Base-by-base conservation (phyloP, 73 alveolate species). In the Blepharisma japonicum region DNA sequence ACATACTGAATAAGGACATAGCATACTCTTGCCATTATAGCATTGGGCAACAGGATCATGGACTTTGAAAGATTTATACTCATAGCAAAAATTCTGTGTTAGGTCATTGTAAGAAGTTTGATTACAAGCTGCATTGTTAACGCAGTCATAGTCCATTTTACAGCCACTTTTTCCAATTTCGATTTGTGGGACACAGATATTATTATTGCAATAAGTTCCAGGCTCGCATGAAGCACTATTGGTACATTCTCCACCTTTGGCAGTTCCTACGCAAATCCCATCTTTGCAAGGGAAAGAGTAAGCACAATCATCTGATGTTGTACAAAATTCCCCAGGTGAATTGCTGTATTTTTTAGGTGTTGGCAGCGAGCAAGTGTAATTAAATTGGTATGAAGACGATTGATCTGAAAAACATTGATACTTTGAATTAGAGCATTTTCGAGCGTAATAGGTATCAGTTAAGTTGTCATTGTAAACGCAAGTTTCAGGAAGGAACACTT, bases 131-230 rank as follows among this genome's bases (percentile, higher is more conserved):
- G 74, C 74, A 5, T 61, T 25, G 23, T 61, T 61, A 1, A 61
- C 74, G 5, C 74, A 61, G 5, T 61, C 47, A 14, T n/a, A n/a
- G 5, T 61, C 74, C 18, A 7, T 39, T 9, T 0, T 61, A 5
- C 74, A 61, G 11, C 74, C 74, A 61, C 47, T 61, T 4, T 25
- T 4, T 1, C 74, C 74, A 20, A 20, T 25, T 61, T 61, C 5
- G 11, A 61, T n/a, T 61, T 61, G 74, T 14, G 74, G 74, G 5
- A 61, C 47, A 5, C 74, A 61, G 14, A 39, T 61, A 2, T 61
- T 25, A 5, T 61, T 61, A 1, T 32, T 32, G 46, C 74, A 61
- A 61, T 18, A 61, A 61, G 23, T n/a, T 14, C 74, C 74, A 20
- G 18, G 8, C 7, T 56, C 72, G 45, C 72, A 56, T 6, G 7